These are phyloP conservation scores for Fusarium nurragi DNA, from an alignment of 2,329 filamentous ascomycete species.

Conservation along the genomic window DNA sequence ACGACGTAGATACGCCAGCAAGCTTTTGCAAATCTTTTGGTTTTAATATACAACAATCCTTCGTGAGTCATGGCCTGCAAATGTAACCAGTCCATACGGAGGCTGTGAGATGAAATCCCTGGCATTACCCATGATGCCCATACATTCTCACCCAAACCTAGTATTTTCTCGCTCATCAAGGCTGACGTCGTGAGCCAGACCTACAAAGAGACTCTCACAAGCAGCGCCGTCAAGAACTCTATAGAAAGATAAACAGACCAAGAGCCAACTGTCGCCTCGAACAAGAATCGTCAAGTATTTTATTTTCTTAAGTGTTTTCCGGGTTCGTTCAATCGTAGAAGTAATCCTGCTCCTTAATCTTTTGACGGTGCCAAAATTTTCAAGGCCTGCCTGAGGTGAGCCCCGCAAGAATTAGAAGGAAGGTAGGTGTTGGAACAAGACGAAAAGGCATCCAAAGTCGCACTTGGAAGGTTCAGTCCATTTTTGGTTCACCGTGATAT, in stretches of 20 bases:
- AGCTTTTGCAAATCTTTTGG: constrained; percentile 22
- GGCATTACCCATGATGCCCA: constrained; percentile 21
- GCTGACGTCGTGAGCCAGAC: background rate
- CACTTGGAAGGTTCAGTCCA: constrained; percentile 17
- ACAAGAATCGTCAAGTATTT: constrained; percentile 31
- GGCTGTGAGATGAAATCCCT: constrained; percentile 3
- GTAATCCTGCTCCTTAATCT: constrained; percentile 30
- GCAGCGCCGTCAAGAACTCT: constrained; percentile 12
- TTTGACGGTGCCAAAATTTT: constrained; percentile 37
- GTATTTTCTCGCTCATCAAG: constrained; percentile 14
- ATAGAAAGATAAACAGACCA: constrained; percentile 30
- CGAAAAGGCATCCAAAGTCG: constrained; percentile 39
- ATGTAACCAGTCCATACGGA: constrained; percentile 5
- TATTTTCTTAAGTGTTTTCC: constrained; percentile 32
- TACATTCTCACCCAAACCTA: constrained; percentile 16
- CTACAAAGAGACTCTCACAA: constrained; percentile 10
- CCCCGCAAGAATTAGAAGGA: constrained; percentile 30
- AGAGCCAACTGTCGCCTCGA: constrained; percentile 22
- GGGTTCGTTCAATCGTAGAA: constrained; percentile 43
- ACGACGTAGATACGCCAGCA: constrained; percentile 15
- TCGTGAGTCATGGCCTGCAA: constrained; percentile 15
- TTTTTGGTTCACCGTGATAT: constrained; percentile 26
- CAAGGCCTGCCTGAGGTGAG: constrained; percentile 43
- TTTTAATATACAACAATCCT: constrained; percentile 39
- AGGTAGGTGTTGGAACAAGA: constrained; percentile 35